These are phyloP conservation scores for Trichosanthes cucumerina DNA, from an alignment of 306 rosid genomes.

Conservation along the genomic window DNA sequence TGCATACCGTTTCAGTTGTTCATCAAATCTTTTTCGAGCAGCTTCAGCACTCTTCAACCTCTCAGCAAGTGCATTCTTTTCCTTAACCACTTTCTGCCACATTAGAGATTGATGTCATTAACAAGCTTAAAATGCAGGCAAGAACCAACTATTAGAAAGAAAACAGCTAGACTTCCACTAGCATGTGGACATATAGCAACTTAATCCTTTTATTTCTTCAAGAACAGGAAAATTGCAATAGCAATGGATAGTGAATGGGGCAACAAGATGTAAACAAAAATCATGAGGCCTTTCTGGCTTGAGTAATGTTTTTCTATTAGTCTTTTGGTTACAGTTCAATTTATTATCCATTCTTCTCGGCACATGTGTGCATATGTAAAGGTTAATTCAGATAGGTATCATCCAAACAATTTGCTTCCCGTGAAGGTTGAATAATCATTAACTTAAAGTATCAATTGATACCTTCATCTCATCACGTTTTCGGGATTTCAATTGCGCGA, in stretches of 20 bases:
- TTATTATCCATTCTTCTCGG: neutral
- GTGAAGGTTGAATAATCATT: neutral
- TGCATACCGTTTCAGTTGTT: slow-evolving; percentile 80
- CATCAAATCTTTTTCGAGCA: slow-evolving; percentile 95
- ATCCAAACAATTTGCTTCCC: neutral
- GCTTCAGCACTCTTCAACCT: slow-evolving; percentile 92
- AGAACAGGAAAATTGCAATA: neutral
- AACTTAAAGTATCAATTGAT: neutral
- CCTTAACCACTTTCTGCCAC: slow-evolving; percentile 83
- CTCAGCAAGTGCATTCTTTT: slow-evolving; percentile 90
- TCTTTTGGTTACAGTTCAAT: neutral
- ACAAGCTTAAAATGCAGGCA: neutral
- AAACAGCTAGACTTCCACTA: neutral
- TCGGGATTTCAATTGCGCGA: slow-evolving; percentile 78
- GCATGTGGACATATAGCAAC: neutral
- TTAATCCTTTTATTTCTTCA: neutral
- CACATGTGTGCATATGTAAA: neutral
- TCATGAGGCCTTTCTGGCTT: neutral
- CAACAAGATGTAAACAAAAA: neutral
- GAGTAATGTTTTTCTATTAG: neutral
- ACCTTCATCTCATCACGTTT: slow-evolving; percentile 98
- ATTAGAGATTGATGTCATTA: slow-evolving; percentile 14
- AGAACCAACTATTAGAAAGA: neutral
- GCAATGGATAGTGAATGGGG: neutral
- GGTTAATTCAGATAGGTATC: neutral